Evolutionary conservation across 2,329 filamentous ascomycete species (phyloP).

Genomic region (Colletotrichum musicola): DNA sequence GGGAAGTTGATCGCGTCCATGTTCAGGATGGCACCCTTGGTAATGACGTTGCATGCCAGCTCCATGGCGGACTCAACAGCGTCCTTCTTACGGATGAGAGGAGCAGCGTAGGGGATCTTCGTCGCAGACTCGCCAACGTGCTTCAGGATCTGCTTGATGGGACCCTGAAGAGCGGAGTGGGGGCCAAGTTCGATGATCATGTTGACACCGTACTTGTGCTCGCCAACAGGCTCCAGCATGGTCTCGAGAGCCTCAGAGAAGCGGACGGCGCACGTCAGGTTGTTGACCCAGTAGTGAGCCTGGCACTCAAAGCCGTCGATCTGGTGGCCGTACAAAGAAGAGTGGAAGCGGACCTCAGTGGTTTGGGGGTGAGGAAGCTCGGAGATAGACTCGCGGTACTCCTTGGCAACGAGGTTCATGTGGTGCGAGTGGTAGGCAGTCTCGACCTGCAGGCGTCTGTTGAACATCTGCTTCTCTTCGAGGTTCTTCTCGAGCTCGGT

Average conservation of each 20-base stretch:
- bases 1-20: slow-evolving; percentile 62
- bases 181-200: slow-evolving; percentile 64
- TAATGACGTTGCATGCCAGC: slow-evolving; percentile 58
- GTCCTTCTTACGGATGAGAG: slow-evolving; percentile 65
- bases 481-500: slow-evolving; percentile 50
- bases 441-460: slow-evolving; percentile 61
- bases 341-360: slow-evolving; percentile 57
- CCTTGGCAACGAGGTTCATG: slow-evolving; percentile 61
- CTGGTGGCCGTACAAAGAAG: slow-evolving; percentile 58
- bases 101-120: slow-evolving; percentile 58
- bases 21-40: slow-evolving; percentile 58
- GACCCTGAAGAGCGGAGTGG: slow-evolving; percentile 62
- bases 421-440: slow-evolving; percentile 68
- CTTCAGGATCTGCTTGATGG: slow-evolving; percentile 64
- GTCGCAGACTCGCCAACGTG: slow-evolving; percentile 53
- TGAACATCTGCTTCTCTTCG: slow-evolving; percentile 56
- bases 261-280: slow-evolving; percentile 55
- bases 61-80: slow-evolving; percentile 60
- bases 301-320: slow-evolving; percentile 50
- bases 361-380: slow-evolving; percentile 51
- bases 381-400: slow-evolving; percentile 54
- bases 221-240: slow-evolving; percentile 49
- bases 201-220: slow-evolving; percentile 54
- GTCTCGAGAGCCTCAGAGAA: slow-evolving; percentile 59
- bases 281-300: slow-evolving; percentile 59